Evolutionary conservation across 495 filamentous ascomycete genomes (phyloP).

Genomic region (Tuber aestivum): DNA sequence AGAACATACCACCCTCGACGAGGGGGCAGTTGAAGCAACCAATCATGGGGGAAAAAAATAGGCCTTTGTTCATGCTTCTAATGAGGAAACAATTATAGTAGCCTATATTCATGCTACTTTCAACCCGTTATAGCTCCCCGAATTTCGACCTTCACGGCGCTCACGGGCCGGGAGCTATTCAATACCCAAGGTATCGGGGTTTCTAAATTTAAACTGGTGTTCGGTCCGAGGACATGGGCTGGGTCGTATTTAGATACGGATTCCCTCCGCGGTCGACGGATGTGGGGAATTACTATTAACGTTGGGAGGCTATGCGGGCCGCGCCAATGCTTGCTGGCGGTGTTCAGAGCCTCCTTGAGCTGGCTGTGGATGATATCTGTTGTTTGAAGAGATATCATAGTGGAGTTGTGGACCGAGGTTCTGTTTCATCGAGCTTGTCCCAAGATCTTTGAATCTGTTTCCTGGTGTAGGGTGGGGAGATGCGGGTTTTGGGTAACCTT

Average conservation of each 20-base stretch:
- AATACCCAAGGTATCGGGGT: background rate
- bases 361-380: no score
- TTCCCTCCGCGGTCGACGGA: background rate
- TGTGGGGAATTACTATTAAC: background rate
- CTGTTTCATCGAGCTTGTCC: no score
- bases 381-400: no score
- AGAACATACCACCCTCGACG: conserved; percentile 12
- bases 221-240: background rate
- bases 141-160: background rate
- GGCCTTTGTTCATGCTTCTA: background rate
- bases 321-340: background rate
- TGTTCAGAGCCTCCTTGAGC: no score
- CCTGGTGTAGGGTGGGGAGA: no score
- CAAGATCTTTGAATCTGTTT: no score
- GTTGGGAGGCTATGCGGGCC: background rate
- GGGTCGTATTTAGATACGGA: background rate
- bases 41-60: conserved; percentile 12
- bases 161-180: background rate
- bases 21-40: conserved; percentile 17
- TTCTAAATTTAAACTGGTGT: no score
- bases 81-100: background rate
- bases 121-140: no score
- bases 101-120: no score
- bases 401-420: no score
- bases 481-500: no score